These are phyloP conservation scores for Rhinocladiella similis DNA, from an alignment of 2,329 filamentous ascomycete species.

Conservation along the genomic window DNA sequence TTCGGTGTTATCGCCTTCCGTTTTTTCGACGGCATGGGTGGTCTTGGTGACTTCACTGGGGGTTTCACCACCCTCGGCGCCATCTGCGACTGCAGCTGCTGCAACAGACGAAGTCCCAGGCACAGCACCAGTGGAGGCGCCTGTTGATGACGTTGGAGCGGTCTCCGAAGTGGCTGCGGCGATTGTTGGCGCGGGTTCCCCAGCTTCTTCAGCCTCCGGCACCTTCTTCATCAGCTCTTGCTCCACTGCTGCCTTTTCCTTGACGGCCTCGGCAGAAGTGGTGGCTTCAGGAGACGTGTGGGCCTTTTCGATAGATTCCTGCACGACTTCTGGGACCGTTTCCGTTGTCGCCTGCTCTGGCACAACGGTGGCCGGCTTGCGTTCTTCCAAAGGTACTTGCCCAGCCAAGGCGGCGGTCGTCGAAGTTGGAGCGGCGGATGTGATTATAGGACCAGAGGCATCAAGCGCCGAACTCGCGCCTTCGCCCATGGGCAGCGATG, in stretches of 20 bases:
- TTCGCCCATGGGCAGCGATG: conserved; percentile 69
- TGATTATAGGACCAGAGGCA: conserved; percentile 51
- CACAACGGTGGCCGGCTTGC: conserved; percentile 50
- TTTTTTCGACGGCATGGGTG: conserved; percentile 17
- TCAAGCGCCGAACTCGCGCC: conserved; percentile 46
- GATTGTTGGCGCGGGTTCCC: conserved; percentile 41
- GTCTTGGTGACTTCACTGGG: conserved; percentile 6
- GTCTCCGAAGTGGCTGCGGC: conserved; percentile 40
- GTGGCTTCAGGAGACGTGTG: conserved; percentile 69
- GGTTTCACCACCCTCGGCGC: conserved; percentile 12
- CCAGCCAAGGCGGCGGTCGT: conserved; percentile 49
- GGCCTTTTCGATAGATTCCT: conserved; percentile 49
- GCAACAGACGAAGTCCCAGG: conserved; percentile 19
- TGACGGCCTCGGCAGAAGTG: conserved; percentile 65
- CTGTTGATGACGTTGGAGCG: conserved; percentile 33
- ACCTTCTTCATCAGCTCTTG: conserved; percentile 65
- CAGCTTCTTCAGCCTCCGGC: conserved; percentile 36
- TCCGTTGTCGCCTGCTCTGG: conserved; percentile 59
- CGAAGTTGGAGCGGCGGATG: conserved; percentile 51
- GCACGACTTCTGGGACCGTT: conserved; percentile 46
- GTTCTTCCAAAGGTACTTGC: conserved; percentile 44
- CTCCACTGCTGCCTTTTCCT: conserved; percentile 75
- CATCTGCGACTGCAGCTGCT: conserved; percentile 23
- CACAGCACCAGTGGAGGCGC: not conserved
- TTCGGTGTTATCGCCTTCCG: conserved; percentile 26